These are phyloP conservation scores for Coniosporium tulheliwenetii DNA, from an alignment of 2,329 filamentous ascomycete genomes.

Conservation along the genomic window DNA sequence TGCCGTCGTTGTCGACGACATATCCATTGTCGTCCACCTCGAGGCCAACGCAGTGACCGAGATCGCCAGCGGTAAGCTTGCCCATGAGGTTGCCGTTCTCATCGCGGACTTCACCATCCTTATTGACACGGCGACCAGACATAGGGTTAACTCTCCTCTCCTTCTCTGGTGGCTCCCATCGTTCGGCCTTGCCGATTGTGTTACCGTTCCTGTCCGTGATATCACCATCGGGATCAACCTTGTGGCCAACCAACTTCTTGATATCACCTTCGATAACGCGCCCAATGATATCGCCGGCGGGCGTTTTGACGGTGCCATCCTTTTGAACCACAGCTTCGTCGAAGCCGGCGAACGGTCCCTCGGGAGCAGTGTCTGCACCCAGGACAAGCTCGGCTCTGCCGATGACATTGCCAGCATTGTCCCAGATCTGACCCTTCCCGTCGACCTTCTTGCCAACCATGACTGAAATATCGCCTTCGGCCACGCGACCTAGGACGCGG, in stretches of 20 bases:
- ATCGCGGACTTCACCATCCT: slow-evolving; percentile 35
- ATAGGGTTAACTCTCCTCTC: slow-evolving; percentile 43
- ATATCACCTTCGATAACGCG: slow-evolving; percentile 34
- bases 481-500: slow-evolving; percentile 40
- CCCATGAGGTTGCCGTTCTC: slow-evolving; percentile 34
- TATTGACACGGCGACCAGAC: slow-evolving; percentile 38
- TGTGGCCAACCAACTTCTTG: slow-evolving; percentile 34
- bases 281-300: slow-evolving; percentile 30
- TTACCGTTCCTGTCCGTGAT: slow-evolving; percentile 39
- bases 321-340: slow-evolving; percentile 40
- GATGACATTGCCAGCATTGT: slow-evolving; percentile 45
- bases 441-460: slow-evolving; percentile 47
- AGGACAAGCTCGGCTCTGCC: slow-evolving; percentile 41
- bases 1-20: slow-evolving; percentile 39
- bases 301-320: slow-evolving; percentile 37
- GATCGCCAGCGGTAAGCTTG: slow-evolving; percentile 33
- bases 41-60: slow-evolving; percentile 35
- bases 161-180: slow-evolving; percentile 38
- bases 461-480: slow-evolving; percentile 38
- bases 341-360: slow-evolving; percentile 45
- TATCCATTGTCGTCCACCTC: slow-evolving; percentile 38
- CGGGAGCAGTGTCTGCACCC: slow-evolving; percentile 31
- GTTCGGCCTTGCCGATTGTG: slow-evolving; percentile 34
- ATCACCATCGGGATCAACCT: slow-evolving; percentile 35
- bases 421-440: slow-evolving; percentile 47